These are phyloP conservation scores for Cytospora piceae DNA, from an alignment of 2,329 filamentous ascomycete species.

Conservation along the genomic window DNA sequence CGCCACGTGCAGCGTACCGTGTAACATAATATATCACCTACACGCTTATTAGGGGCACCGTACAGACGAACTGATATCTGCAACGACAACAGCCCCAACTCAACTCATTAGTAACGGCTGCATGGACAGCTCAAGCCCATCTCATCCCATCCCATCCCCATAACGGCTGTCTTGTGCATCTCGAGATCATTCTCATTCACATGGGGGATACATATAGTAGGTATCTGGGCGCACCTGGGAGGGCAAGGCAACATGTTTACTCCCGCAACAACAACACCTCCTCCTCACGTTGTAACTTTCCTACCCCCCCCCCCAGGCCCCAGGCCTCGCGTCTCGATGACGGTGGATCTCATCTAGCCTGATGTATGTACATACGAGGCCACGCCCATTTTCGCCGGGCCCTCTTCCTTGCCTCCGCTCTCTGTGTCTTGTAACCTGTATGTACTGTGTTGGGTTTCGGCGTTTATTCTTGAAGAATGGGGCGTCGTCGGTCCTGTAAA, in stretches of 20 bases:
- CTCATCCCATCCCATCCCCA: not conserved
- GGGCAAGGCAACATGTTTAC: not conserved
- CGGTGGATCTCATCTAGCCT: not conserved
- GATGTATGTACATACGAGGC: not conserved
- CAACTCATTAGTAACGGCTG: not conserved
- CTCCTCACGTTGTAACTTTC: no score
- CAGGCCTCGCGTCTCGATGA: slow-evolving; percentile 1
- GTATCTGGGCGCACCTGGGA: not conserved
- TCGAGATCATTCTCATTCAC: not conserved
- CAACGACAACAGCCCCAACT: not conserved
- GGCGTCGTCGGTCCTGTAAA: not conserved
- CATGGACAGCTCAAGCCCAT: not conserved
- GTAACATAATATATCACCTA: not conserved
- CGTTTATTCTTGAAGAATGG: not conserved
- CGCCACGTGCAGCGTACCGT: not conserved
- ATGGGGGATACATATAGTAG: not conserved
- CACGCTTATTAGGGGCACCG: no score
- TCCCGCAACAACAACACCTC: not conserved
- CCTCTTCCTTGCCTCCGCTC: slow-evolving; percentile 1
- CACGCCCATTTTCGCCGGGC: not conserved
- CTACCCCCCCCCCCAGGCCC: not conserved
- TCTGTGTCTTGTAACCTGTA: no score
- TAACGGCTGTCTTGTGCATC: not conserved
- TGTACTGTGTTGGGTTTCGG: not conserved
- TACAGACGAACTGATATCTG: not conserved